Evolutionary conservation across 176 grass and related monocot species (phyloP), one percentile per base, ranked within the genome.

Genomic region (Raddia distichophylla): DNA sequence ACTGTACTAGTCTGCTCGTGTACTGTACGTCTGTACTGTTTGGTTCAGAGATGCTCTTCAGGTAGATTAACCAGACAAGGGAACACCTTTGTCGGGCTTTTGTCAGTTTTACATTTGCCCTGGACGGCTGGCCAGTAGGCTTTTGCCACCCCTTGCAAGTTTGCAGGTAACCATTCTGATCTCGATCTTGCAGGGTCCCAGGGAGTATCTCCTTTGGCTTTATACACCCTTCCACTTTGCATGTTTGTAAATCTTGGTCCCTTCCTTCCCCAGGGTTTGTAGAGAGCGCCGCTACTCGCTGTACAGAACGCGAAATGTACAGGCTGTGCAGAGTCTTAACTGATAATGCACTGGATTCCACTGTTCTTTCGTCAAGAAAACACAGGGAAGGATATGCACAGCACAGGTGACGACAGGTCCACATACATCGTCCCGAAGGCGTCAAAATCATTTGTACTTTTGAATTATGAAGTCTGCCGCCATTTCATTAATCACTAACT

Each of bases 201-300:
- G 71, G 61, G 85, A 64, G 85, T 82, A 83, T 78, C 86, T 59
- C 43, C 51, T 88, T 83, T 79, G 75, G 60, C 67, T 77, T 67
- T 55, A 11, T 65, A 60, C 77, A 44, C 33, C 34, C 6, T 82
- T 20, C 61, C 65, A 51, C 67, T 67, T 66, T 79, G 50, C 80
- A 60, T 78, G 59, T 50, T n/a, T 67, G 8, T 32, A 34, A 67
- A 83, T 27, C 60, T 73, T 73, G 62, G 81, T 66, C 60, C 22
- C 34, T 70, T 62, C 27, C 27, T 27, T 27, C 27, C 27, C 19
- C 54, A 70, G 64, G 43, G 55, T 52, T 20, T 44, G 34, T 56
- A 57, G 13, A 69, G 27, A 27, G 27, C 17, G 27, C 13, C 42
- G 53, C 72, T 75, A 17, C 27, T 27, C 27, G 45, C 44, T 40